Evolutionary conservation across 2,329 filamentous ascomycete species (phyloP), one percentile per base, ranked within the genome.

Genomic region (Bretziella fagacearum): DNA sequence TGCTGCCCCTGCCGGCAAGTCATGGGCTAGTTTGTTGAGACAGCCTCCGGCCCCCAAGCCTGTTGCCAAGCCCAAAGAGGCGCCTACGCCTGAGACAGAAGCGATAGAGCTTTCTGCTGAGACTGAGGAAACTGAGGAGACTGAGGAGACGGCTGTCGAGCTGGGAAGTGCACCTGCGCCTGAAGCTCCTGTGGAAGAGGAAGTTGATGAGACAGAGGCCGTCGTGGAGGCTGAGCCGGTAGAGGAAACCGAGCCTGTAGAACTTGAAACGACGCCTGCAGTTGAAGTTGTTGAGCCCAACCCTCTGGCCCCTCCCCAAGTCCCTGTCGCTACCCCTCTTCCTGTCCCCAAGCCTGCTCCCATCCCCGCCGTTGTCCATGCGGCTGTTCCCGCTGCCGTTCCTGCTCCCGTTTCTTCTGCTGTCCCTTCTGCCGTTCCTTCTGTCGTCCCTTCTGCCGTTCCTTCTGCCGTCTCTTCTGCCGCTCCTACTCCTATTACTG

Each of bases 11-110:
- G 60, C 61, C 51, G 60, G 61, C 48, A 79, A 77, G 66, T 79
- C 75, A 22, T 86, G 81, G 81, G 81, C 81, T 30, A 83, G 79
- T 62, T 79, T 86, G 70, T 73, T 85, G 52, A 73, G 73, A 56
- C 67, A 74, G 59, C 67, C 77, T 29, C 67, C 71, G 36, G 62
- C 60, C 37, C 70, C 68, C 35, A 81, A 80, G 65, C 66, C 71
- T 33, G 65, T 70, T 30, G 69, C 74, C 32, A 71, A 71, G 62
- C 64, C 67, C 41, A 70, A 69, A 58, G 66, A 73, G 55, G 57
- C 61, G n/a, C 23, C 58, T 64, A 59, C 61, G 51, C 51, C 53
- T 30, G 68, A 71, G 55, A 56, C 63, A 51, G 44, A n/a, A n/a
- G n/a, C n/a, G n/a, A n/a, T 53, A n/a, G 52, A 51, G 27, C 40